These are phyloP conservation scores for Achaetomium macrosporum DNA, from an alignment of 2,329 filamentous ascomycete genomes.

Conservation along the genomic window DNA sequence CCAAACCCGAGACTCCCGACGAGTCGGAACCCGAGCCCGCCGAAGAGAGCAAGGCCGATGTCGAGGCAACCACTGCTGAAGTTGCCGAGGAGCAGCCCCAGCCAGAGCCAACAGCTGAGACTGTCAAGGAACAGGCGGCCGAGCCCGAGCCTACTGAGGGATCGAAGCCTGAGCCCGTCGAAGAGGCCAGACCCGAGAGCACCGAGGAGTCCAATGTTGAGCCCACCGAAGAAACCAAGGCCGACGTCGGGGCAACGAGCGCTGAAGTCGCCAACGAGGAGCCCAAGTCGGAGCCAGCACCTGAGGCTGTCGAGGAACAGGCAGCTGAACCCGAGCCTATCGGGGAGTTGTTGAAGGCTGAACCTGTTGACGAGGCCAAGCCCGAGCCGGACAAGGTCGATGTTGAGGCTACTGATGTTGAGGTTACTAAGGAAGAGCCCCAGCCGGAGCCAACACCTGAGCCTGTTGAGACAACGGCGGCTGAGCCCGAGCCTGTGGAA, in stretches of 20 bases:
- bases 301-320: not conserved
- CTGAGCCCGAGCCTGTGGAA: constrained; percentile 3
- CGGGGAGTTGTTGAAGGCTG: not conserved
- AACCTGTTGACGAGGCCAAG: not conserved
- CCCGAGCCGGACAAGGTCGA: not conserved
- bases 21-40: not conserved
- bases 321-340: too few relatives aligned
- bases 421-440: not conserved
- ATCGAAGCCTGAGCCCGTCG: not conserved
- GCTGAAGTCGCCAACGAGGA: not conserved
- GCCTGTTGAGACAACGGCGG: not conserved
- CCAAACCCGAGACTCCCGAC: not conserved
- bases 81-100: not conserved
- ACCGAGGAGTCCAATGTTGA: not conserved
- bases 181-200: not conserved
- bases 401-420: not conserved
- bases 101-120: not conserved
- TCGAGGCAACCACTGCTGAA: too few relatives aligned
- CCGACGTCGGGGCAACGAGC: not conserved
- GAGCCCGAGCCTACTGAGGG: not conserved
- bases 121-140: not conserved
- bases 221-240: not conserved
- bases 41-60: not conserved
- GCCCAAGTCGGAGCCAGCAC: not conserved
- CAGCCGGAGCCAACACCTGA: not conserved